These are phyloP conservation scores for Alternaria triticina DNA, from an alignment of 2,329 filamentous ascomycete species.

Conservation along the genomic window DNA sequence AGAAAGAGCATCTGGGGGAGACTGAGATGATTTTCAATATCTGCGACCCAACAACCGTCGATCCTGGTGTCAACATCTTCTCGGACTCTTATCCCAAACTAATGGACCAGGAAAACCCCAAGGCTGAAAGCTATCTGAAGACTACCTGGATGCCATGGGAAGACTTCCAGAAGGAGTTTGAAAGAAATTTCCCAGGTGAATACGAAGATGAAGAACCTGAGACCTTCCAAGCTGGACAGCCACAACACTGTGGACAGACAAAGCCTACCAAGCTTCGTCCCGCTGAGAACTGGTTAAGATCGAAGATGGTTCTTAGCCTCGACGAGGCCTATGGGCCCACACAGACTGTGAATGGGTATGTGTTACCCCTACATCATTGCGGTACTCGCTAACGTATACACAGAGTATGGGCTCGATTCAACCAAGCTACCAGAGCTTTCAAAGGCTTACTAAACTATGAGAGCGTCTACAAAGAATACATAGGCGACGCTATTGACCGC, in stretches of 20 bases:
- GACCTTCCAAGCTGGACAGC: conserved; percentile 6
- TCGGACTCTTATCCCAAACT: conserved; percentile 52
- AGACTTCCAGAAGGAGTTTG: conserved; percentile 52
- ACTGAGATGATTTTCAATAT: conserved; percentile 71
- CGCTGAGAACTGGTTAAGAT: conserved; percentile 62
- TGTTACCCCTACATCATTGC: background rate
- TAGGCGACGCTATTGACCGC: conserved; percentile 63
- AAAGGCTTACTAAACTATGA: conserved; percentile 75
- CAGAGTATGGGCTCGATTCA: conserved; percentile 67
- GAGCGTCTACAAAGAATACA: conserved; percentile 67
- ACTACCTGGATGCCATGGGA: conserved; percentile 55
- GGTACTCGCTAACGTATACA: background rate
- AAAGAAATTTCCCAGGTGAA: conserved; percentile 31
- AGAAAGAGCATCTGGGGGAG: conserved; percentile 52
- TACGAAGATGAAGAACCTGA: conserved; percentile 14
- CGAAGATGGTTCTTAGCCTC: conserved; percentile 68
- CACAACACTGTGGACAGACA: conserved; percentile 23
- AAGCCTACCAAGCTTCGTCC: conserved; percentile 18
- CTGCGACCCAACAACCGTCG: conserved; percentile 35
- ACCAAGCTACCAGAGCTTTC: conserved; percentile 72
- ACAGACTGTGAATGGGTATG: conserved; percentile 62
- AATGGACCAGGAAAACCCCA: background rate
- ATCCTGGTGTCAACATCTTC: conserved; percentile 55
- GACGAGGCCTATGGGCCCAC: conserved; percentile 62
- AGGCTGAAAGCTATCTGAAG: background rate